Conservation (phyloP, 2,329 filamentous ascomycete species). For the Penicillium sp. region DNA sequence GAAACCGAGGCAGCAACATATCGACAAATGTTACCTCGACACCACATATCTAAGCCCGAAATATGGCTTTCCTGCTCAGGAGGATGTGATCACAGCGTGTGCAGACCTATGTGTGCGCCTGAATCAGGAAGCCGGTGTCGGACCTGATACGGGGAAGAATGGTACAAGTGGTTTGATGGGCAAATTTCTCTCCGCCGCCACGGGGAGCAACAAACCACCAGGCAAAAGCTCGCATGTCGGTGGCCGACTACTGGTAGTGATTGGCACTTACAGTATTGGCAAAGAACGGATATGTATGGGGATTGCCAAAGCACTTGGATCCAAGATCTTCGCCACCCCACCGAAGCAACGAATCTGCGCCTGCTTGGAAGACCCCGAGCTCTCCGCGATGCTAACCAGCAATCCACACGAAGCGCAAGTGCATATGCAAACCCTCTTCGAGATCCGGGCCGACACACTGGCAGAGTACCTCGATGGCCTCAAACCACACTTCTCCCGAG, state of each 20-base stretch:
- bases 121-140: conserved; percentile 62
- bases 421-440: conserved; percentile 95
- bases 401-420: conserved; percentile 85
- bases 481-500: conserved; percentile 76
- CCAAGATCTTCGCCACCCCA: conserved; percentile 84
- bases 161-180: conserved; percentile 58
- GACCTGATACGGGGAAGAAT: conserved; percentile 54
- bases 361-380: conserved; percentile 80
- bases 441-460: conserved; percentile 85
- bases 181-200: conserved; percentile 56
- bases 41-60: conserved; percentile 96
- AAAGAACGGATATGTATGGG: conserved; percentile 95
- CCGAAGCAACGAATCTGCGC: conserved; percentile 80
- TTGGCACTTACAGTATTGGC: conserved; percentile 96
- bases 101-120: conserved; percentile 81
- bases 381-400: conserved; percentile 71
- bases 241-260: conserved; percentile 80
- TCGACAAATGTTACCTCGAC: conserved; percentile 94
- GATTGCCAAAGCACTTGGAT: conserved; percentile 79
- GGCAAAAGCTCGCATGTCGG: conserved; percentile 37
- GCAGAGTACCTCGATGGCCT: conserved; percentile 81
- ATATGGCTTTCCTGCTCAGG: conserved; percentile 88
- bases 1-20: conserved; percentile 73
- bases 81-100: conserved; percentile 82
- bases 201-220: conserved; percentile 26